These are phyloP conservation scores for Pisolithus tinctorius DNA, from an alignment of 768 basidiomycete genomes.

Conservation along the genomic window DNA sequence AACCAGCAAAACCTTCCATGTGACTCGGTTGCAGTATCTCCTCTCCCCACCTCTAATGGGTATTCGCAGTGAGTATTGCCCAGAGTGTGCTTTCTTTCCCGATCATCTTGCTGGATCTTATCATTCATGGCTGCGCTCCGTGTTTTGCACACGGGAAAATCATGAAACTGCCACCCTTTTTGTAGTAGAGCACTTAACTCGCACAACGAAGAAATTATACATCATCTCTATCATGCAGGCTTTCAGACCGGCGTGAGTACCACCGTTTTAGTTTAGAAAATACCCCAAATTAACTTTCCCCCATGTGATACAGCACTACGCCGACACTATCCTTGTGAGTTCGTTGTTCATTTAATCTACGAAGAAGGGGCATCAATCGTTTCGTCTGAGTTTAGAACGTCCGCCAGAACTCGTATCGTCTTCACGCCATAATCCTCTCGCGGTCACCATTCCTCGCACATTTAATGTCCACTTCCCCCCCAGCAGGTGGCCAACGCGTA, in stretches of 20 bases:
- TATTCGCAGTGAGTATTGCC: constrained; percentile 48
- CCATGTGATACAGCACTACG: constrained; percentile 57
- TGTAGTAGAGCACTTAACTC: constrained; percentile 42
- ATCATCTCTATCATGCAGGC: constrained; percentile 71
- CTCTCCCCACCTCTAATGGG: constrained; percentile 46
- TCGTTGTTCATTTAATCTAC: constrained; percentile 1
- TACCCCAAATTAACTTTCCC: background rate
- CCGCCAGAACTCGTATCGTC: constrained; percentile 64
- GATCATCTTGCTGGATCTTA: constrained; percentile 3
- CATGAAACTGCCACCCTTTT: constrained; percentile 5
- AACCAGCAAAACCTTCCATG: constrained; percentile 34
- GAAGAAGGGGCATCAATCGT: constrained; percentile 6
- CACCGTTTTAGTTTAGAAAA: constrained; percentile 6
- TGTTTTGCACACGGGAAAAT: constrained; percentile 5
- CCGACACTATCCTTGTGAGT: constrained; percentile 72
- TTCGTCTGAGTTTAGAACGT: constrained; percentile 47
- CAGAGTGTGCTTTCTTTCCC: constrained; percentile 3
- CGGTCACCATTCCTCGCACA: constrained; percentile 85
- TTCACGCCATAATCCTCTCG: constrained; percentile 82
- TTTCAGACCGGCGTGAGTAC: constrained; percentile 75
- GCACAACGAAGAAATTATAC: constrained; percentile 73
- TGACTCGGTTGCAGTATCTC: constrained; percentile 18
- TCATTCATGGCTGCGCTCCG: background rate
- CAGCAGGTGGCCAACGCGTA: constrained; percentile 54
- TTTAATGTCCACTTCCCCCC: constrained; percentile 77